phyloP scores from a whole-genome alignment of 1,139 yeast genomes.

The Zygosaccharomyces pseudobailii region DNA sequence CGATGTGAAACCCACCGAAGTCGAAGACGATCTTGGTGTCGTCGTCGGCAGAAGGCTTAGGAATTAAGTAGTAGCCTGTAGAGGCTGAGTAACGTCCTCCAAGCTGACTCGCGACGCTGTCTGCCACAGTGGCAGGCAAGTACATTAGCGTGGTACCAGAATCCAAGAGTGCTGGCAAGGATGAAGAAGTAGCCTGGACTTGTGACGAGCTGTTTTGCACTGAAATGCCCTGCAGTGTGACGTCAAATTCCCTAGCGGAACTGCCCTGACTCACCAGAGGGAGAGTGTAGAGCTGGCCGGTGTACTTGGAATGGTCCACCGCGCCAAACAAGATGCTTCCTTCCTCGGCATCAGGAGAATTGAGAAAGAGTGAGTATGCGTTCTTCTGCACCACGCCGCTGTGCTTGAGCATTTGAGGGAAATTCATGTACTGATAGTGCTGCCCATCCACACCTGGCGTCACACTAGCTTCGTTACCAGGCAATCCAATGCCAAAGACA shows the following conservation, averaged over 20 bases:
- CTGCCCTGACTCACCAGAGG: slow-evolving; percentile 40
- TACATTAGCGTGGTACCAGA: slow-evolving; percentile 62
- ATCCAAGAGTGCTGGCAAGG: slow-evolving; percentile 49
- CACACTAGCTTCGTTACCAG: slow-evolving; percentile 29
- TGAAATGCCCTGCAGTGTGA: slow-evolving; percentile 41
- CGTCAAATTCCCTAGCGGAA: slow-evolving; percentile 35
- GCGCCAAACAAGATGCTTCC: slow-evolving; percentile 55
- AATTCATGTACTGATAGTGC: slow-evolving; percentile 10
- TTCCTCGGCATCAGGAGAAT: slow-evolving; percentile 34
- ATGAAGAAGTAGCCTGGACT: slow-evolving; percentile 18
- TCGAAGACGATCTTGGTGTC: slow-evolving; percentile 36
- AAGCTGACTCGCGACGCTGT: slow-evolving; percentile 36
- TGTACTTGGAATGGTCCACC: slow-evolving; percentile 48
- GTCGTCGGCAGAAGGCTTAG: slow-evolving; percentile 28
- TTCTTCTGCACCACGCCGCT: slow-evolving; percentile 48
- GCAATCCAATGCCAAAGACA: slow-evolving; percentile 60
- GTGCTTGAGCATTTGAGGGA: slow-evolving; percentile 49
- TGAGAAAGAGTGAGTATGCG: slow-evolving; percentile 51
- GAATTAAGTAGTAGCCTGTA: slow-evolving; percentile 35
- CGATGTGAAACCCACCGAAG: slow-evolving; percentile 48
- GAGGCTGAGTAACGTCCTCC: slow-evolving; percentile 36
- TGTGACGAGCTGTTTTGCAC: slow-evolving; percentile 20
- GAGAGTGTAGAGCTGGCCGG: slow-evolving; percentile 43
- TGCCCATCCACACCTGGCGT: slow-evolving; percentile 2
- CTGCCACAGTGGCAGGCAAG: slow-evolving; percentile 41